Evolutionary conservation across 1,139 yeast genomes (phyloP), one percentile per base, ranked within the genome.

Genomic region (Hansenula lynferdii): DNA sequence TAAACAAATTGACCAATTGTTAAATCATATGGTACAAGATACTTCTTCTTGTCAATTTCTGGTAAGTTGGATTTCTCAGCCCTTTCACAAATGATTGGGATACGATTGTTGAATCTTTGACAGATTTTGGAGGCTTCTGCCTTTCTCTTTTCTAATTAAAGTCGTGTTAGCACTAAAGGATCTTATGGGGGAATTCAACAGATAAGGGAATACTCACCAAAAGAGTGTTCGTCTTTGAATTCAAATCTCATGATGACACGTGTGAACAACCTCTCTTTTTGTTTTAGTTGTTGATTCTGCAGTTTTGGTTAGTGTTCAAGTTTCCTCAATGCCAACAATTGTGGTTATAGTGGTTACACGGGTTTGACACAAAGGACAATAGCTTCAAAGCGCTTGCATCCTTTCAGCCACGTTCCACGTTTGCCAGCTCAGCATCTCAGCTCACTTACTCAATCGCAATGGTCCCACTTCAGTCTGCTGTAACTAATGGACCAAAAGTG

Each of bases 1-100:
- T 92, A 92, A 39, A 92, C 97, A 69, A 92, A 90, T 64, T 92
- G 98, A 28, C 98, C 98, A 44, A 92, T 96, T 0, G 97, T 87
- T 56, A 92, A 74, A 62, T 94, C 98, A 25, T 92, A 84, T 10
- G 98, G 98, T 10, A 92, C 98, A 53, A 92, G 75, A 60, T 92
- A 92, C 69, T 92, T 92, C 64, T 96, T 84, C 74, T 92, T 92
- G 65, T 92, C 98, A 59, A 92, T 89, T 53, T 90, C 94, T 39
- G 95, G 95, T 49, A 92, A 86, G 61, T 92, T 97, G 36, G 96
- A 84, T 66, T 92, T 92, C 66, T 90, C 97, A 31, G 92, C 97
- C 68, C 90, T 85, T 67, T 92, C 98, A 64, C 98, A 94, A 56
- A 92, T 92, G 24, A 85, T 97, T 10, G 98, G 98, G 46, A 92